Evolutionary conservation across 306 rosid species (phyloP), one percentile per base, ranked within the genome.

Genomic region (Inga laurina): DNA sequence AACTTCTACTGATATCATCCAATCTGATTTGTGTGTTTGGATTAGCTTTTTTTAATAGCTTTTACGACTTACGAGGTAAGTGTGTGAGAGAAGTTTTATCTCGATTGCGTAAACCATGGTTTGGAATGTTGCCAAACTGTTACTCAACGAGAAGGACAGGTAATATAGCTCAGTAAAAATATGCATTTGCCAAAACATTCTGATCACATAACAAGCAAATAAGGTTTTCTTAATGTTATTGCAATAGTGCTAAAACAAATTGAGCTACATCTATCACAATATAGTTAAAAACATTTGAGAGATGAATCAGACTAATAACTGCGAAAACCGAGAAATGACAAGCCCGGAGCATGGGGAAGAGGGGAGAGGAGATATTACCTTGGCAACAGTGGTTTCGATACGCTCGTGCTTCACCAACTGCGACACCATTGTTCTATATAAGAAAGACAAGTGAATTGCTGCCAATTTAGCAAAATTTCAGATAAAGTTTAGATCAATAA

Each of bases 331-430:
- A 75, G 48, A 3, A 52, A 34, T 18, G 39, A 49, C 7, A 3
- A 61, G 10, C 62, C 62, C 62, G 11, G 11, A 18, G 19, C 24
- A 54, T 52, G 59, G 22, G 22, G 21, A 49, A 49, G 21, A 0
- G 2, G n/a, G 34, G 32, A 7, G 14, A 30, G 21, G 43, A 18
- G 35, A 3, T 37, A 9, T 2, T 79, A 90, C 98, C 98, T 96
- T 96, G 81, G 97, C 88, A 78, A 94, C 89, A 59, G 99, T 96
- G 82, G 99, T 96, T 93, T 96, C 99, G 11, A 96, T 92, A 18
- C 99, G 97, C 85, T 96, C 97, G 61, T 96, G 97, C 92, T 91
- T 96, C 84, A 96, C 98, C 89, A 96, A 75, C 86, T 96, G 98
- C 41, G 99, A 96, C 6, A 96, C 98, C 99, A 96, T 92, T 35